These are phyloP conservation scores for Corrigiola litoralis DNA, from an alignment of 179 eudicot genomes.

Conservation along the genomic window DNA sequence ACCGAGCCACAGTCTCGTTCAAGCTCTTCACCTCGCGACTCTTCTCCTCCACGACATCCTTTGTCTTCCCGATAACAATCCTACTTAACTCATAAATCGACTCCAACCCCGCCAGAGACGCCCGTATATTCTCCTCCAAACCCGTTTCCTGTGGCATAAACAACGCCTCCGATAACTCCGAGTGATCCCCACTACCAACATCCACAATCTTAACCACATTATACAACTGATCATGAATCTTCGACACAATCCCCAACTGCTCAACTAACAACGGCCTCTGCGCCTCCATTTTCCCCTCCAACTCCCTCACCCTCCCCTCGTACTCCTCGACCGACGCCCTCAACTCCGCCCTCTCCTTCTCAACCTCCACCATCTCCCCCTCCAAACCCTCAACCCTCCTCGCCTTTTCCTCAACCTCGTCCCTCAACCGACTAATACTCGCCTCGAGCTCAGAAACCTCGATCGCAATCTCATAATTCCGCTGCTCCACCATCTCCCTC, in stretches of 20 bases:
- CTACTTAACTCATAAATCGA: conserved; percentile 62
- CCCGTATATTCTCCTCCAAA: conserved; percentile 80
- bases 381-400: conserved; percentile 51
- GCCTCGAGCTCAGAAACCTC: conserved; percentile 98
- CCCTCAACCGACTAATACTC: conserved; percentile 60
- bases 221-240: conserved; percentile 68
- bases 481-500: conserved; percentile 70
- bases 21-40: conserved; percentile 63
- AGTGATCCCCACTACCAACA: conserved; percentile 50
- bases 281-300: conserved; percentile 52
- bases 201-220: conserved; percentile 70
- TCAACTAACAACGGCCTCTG: conserved; percentile 74
- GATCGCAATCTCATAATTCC: conserved; percentile 93
- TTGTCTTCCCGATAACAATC: conserved; percentile 52
- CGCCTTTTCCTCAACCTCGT: conserved; percentile 55
- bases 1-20: conserved; percentile 65
- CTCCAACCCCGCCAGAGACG: conserved; percentile 89
- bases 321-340: conserved; percentile 46
- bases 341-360: conserved; percentile 54
- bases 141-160: conserved; percentile 85
- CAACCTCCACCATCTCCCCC: conserved; percentile 42
- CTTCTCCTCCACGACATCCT: conserved; percentile 61
- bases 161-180: conserved; percentile 72
- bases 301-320: conserved; percentile 41
- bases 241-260: conserved; percentile 59